Percentiles rank a stretch among this genome's conserved stretches.
Conservation (phyloP, 805 yeast genomes). For the Myxozyma geophila region DNA sequence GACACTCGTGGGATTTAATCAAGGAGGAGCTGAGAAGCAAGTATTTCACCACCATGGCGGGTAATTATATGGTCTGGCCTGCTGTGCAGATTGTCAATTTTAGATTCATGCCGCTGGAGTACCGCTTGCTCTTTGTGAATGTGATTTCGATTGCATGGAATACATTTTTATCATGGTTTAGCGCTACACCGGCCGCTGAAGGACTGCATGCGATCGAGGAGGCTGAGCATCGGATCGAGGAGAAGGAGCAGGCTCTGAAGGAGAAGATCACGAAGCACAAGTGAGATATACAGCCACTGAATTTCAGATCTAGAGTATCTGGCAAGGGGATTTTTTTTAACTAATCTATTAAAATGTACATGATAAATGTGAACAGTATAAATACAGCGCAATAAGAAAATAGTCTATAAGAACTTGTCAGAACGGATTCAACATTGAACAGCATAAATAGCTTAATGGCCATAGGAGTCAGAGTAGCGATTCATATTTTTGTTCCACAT, state of each 20-base stretch:
- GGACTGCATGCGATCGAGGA: constrained; percentile 12
- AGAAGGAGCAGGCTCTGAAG: constrained; percentile 14
- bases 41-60: constrained; percentile 63
- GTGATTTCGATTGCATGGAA: constrained; percentile 81
- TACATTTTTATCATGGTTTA: constrained; percentile 61
- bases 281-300: neutral
- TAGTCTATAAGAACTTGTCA: no score
- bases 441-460: neutral
- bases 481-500: constrained; percentile 34
- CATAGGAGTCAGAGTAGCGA: constrained; percentile 38
- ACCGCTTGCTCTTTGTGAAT: constrained; percentile 71
- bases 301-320: no score
- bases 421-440: neutral
- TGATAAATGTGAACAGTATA: no score
- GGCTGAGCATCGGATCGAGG: constrained; percentile 21
- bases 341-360: no score
- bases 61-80: constrained; percentile 86
- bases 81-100: constrained; percentile 70
- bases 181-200: constrained; percentile 14
- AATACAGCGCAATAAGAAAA: no score
- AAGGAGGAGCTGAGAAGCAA: constrained; percentile 46
- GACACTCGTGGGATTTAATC: constrained; percentile 50
- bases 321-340: no score
- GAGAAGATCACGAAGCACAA: neutral
- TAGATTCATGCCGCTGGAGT: constrained; percentile 42